Base-by-base conservation (phyloP, 2,329 filamentous ascomycete genomes). In the Sclerotinia nivalis region DNA sequence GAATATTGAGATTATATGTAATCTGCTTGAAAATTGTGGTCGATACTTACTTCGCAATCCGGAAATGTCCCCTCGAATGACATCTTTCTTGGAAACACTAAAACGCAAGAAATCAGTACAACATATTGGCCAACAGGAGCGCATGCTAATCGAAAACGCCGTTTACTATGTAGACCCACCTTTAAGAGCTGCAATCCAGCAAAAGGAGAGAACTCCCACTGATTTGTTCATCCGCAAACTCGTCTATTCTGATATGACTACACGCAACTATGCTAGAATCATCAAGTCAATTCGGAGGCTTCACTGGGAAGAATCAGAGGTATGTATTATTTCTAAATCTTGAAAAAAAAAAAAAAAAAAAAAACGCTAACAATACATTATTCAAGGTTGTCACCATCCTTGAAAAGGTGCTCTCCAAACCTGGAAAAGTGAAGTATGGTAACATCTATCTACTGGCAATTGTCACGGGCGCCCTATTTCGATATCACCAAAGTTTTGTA, bases 1-100 rank as follows among this genome's bases (percentile, higher is more conserved):
- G 92, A 99, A 99, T 77, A 97, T 99, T 73, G 96, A 99, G 80
- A 97, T 99, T 75, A 95, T 99, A 73, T 96, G 94, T 77, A 97
- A 96, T 77, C 84, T 99, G 40, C 85, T 99, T 31, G 96, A 99
- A 80, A 98, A 98, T 73, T 99, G 96, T 77, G 96, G 96, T 56
- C 89, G 96, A 25, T 99, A 97, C 80, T 84, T 99, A 31, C 86
- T 99, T 70, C 92, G 95, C 64, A 98, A 96, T 75, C 90, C 93
- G 0, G 94, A 98, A 72, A 98, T 96, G 0, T 91, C 92, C 13
- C 95, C 95, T 12, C 89, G 96, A 56, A 99, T 99, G 96, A 84
- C 86, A 1, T 95, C 93, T 0, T 99, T 99, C 79, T 82, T 99
- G 34, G 96, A 99, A 80, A 99, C 94, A 0, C 84, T 99, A 20